These are phyloP conservation scores for Pseudonitzschia multistriata DNA, from an alignment of 108 stramenopile genomes.

Conservation along the genomic window DNA sequence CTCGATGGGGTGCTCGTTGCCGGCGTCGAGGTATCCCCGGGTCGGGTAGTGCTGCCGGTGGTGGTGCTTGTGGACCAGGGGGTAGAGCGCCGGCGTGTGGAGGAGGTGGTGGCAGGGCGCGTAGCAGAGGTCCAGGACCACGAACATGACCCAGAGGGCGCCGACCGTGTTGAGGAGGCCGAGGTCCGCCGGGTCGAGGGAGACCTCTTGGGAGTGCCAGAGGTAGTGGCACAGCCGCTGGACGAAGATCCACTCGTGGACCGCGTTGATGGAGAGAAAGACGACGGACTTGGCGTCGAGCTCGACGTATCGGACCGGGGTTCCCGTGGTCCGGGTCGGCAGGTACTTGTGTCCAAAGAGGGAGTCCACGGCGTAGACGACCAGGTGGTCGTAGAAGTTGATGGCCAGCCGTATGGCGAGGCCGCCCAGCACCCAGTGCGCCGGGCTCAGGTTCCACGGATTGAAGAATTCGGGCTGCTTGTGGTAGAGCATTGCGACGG, in stretches of 20 bases:
- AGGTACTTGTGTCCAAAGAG: slow-evolving; percentile 40
- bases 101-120: slow-evolving; percentile 81
- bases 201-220: slow-evolving; percentile 47
- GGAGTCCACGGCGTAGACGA: slow-evolving; percentile 53
- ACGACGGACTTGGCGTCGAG: slow-evolving; percentile 52
- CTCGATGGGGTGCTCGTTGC: slow-evolving; percentile 94
- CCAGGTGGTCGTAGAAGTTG: slow-evolving; percentile 66
- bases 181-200: slow-evolving; percentile 45
- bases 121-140: slow-evolving; percentile 83
- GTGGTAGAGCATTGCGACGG: slow-evolving; percentile 40
- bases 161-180: slow-evolving; percentile 61
- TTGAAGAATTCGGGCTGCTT: slow-evolving; percentile 53
- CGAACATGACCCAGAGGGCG: slow-evolving; percentile 75
- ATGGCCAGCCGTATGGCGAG: slow-evolving; percentile 54
- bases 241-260: slow-evolving; percentile 84
- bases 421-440: slow-evolving; percentile 49
- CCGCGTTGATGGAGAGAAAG: slow-evolving; percentile 76
- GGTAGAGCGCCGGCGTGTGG: slow-evolving; percentile 79
- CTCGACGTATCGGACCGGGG: slow-evolving; percentile 53
- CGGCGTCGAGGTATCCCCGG: slow-evolving; percentile 90
- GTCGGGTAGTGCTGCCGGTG: slow-evolving; percentile 89
- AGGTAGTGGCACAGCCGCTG: slow-evolving; percentile 68
- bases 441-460: slow-evolving; percentile 51
- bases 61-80: slow-evolving; percentile 92
- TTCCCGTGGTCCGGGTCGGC: slow-evolving; percentile 52